These are phyloP conservation scores for Hymenotorrendiella dingleyae DNA, from an alignment of 2,329 filamentous ascomycete species.

Conservation along the genomic window DNA sequence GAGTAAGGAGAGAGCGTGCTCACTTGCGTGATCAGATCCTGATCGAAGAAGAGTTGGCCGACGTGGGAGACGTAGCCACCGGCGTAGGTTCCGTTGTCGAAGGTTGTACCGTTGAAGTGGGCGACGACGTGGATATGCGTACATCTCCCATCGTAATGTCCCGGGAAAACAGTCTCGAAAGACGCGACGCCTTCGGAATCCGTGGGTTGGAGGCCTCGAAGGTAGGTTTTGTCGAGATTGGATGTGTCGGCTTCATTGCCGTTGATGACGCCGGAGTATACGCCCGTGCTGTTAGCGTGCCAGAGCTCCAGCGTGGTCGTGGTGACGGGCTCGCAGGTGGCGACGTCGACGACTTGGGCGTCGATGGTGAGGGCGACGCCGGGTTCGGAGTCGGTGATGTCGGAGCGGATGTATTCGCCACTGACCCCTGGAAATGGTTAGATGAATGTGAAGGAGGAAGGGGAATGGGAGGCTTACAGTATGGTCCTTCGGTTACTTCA, in stretches of 20 bases:
- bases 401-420: slow-evolving; percentile 43
- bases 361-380: slow-evolving; percentile 40
- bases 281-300: slow-evolving; percentile 41
- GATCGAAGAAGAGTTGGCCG: slow-evolving; percentile 61
- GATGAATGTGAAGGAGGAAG: background rate
- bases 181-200: slow-evolving; percentile 37
- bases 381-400: slow-evolving; percentile 36
- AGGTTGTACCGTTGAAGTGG: slow-evolving; percentile 35
- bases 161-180: slow-evolving; percentile 39
- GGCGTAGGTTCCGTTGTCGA: slow-evolving; percentile 41
- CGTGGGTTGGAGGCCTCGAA: slow-evolving; percentile 37
- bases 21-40: slow-evolving; percentile 47
- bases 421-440: slow-evolving; percentile 35
- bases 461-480: slow-evolving; percentile 16
- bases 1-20: slow-evolving; percentile 42
- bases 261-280: slow-evolving; percentile 43
- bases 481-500: slow-evolving; percentile 34
- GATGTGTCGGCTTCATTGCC: slow-evolving; percentile 34
- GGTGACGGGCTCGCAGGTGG: slow-evolving; percentile 46
- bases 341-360: slow-evolving; percentile 48
- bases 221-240: slow-evolving; percentile 37
- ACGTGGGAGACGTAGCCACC: slow-evolving; percentile 50
- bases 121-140: slow-evolving; percentile 45
- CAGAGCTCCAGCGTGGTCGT: slow-evolving; percentile 47
- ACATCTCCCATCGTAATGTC: slow-evolving; percentile 39